Base-by-base conservation (phyloP, 495 filamentous ascomycete species). In the Talaromyces proteolyticus region DNA sequence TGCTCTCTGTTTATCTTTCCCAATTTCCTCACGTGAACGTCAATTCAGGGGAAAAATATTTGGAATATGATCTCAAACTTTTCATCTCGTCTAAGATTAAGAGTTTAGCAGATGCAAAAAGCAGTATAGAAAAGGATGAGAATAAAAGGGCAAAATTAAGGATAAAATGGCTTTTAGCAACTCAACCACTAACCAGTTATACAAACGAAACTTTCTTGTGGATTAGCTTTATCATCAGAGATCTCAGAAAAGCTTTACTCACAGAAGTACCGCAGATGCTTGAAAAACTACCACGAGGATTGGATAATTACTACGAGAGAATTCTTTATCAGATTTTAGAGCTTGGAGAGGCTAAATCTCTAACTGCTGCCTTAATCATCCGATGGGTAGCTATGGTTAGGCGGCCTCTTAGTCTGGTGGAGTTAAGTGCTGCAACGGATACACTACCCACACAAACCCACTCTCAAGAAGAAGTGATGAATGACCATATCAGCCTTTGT, bases 51-150 rank as follows among this genome's bases (percentile, higher is more conserved):
- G 29, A 4, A 4, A 34, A 34, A 34, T 14, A 34, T 34, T 34
- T 34, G 29, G 29, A 34, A 34, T 34, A 34, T 34, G 29, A 34
- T 34, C 29, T 34, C 29, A 2, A 34, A 34, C 29, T 34, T 34
- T 34, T 34, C 29, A 34, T 34, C 29, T 34, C 29, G 14, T 34
- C 29, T 14, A 34, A 42, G 40, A 2, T 22, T 44, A n/a, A 44
- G 42, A 6, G 42, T 44, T 6, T 44, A 16, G 40, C 40, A 42
- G 42, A 44, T 44, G 42, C 19, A 23, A 44, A 23, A 20, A 42
- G 29, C 29, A 34, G 29, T 34, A 34, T 34, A 34, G 29, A 34
- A 34, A 34, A 34, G 8, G 29, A 34, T 14, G 29, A 34, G 4
- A 34, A 34, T 14, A 34, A 34, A 34, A 34, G 29, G 14, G 1